phyloP scores from a whole-genome alignment of 805 yeast species.

The Clavispora fructus region DNA sequence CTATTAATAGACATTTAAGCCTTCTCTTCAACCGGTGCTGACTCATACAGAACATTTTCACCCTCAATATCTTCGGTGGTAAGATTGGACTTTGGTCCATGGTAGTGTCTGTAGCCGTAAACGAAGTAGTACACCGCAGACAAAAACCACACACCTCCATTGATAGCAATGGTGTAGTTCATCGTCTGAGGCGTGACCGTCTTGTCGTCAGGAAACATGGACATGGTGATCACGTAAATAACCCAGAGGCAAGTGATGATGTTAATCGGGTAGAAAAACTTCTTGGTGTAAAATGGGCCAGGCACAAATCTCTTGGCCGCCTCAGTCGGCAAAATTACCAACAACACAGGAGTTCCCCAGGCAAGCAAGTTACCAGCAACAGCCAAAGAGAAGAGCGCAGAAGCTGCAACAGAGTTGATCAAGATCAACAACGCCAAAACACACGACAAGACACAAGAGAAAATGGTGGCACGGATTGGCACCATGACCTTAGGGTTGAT shows the following conservation, averaged over 20 bases:
- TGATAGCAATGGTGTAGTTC: slow-evolving; percentile 67
- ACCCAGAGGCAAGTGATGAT: slow-evolving; percentile 46
- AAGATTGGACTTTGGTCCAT: slow-evolving; percentile 41
- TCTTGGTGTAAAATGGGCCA: slow-evolving; percentile 65
- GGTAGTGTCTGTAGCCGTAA: slow-evolving; percentile 48
- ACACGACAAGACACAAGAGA: slow-evolving; percentile 3
- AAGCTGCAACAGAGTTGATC: slow-evolving; percentile 4
- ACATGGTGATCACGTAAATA: slow-evolving; percentile 46
- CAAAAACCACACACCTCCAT: slow-evolving; percentile 55
- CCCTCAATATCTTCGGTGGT: neutral
- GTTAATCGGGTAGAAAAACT: slow-evolving; percentile 36
- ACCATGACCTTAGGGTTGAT: slow-evolving; percentile 51
- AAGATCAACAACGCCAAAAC: slow-evolving; percentile 8
- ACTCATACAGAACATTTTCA: neutral
- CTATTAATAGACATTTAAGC: neutral
- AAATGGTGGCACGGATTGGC: slow-evolving; percentile 52
- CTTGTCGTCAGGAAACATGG: slow-evolving; percentile 53
- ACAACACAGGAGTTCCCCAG: slow-evolving; percentile 16
- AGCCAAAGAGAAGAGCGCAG: slow-evolving; percentile 8
- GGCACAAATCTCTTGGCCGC: slow-evolving; percentile 45
- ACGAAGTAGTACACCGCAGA: slow-evolving; percentile 46
- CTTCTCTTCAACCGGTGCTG: neutral
- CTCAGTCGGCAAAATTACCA: slow-evolving; percentile 41
- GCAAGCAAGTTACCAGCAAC: slow-evolving; percentile 9
- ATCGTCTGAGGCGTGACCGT: slow-evolving; percentile 41